A percentile compares a stretch with the other conserved stretches of the same genome.
Evolutionary conservation across 768 basidiomycete species (phyloP).

Genomic region (Tricholoma sp.): DNA sequence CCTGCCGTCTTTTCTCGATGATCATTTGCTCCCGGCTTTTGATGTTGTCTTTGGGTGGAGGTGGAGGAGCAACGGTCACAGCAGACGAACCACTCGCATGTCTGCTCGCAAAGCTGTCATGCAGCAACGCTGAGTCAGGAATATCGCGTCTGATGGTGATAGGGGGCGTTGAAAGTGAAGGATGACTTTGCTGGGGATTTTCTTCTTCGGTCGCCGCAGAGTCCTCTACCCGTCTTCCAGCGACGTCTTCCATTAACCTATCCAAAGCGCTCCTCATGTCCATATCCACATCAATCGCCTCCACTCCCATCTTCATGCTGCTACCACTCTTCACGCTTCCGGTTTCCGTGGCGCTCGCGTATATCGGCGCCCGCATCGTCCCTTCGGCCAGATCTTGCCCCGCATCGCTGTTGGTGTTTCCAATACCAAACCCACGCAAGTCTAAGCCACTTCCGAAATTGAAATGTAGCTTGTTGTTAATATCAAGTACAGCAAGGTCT

Average conservation of each 20-base stretch:
- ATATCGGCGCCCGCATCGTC: background rate
- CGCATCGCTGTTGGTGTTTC: slow-evolving; percentile 7
- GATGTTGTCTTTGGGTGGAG: slow-evolving; percentile 64
- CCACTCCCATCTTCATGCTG: slow-evolving; percentile 35
- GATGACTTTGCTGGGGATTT: slow-evolving; percentile 27
- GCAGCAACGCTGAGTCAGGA: slow-evolving; percentile 43
- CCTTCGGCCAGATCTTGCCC: slow-evolving; percentile 5
- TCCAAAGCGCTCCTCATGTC: slow-evolving; percentile 74
- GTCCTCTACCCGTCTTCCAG: slow-evolving; percentile 35
- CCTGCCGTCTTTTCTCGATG: slow-evolving; percentile 62
- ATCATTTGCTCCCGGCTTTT: slow-evolving; percentile 62
- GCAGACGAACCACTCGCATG: slow-evolving; percentile 37
- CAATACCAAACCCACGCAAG: slow-evolving; percentile 30
- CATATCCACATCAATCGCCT: slow-evolving; percentile 54
- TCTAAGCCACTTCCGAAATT: slow-evolving; percentile 49
- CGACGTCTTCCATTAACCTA: slow-evolving; percentile 68
- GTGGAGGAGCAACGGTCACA: slow-evolving; percentile 35
- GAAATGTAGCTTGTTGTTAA: slow-evolving; percentile 28
- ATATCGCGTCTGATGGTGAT: slow-evolving; percentile 39
- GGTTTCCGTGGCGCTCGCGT: slow-evolving; percentile 5
- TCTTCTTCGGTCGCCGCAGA: slow-evolving; percentile 38
- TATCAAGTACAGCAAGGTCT: slow-evolving; percentile 27
- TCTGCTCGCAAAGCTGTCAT: slow-evolving; percentile 35
- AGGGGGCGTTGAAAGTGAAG: slow-evolving; percentile 12
- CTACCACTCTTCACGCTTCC: slow-evolving; percentile 22